Base-by-base conservation (phyloP, 2,329 filamentous ascomycete genomes). In the Aspergillus oerlinghausenensis region DNA sequence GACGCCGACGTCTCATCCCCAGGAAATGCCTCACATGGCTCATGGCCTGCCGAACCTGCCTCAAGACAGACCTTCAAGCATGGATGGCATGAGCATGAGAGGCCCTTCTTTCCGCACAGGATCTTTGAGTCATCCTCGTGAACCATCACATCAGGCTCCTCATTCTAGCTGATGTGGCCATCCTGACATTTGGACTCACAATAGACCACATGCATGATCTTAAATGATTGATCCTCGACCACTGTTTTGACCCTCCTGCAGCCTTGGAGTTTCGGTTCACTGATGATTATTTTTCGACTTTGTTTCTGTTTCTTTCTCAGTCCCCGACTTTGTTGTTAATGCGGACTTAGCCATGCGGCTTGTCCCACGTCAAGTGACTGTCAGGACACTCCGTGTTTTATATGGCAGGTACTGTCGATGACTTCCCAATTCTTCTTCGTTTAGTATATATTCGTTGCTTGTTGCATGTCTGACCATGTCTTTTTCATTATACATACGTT, bases 61-160 rank as follows among this genome's bases (percentile, higher is more conserved):
- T 23, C 62, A 63, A 2, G 57, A 62, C 32, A 63, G 65, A 4
- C 52, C 60, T 2, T 49, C 58, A 25, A 55, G 58, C 28, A 52
- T 69, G 52, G 67, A 67, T 9, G 51, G 60, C 0, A 54, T 64
- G 28, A 50, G 52, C 45, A 54, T 63, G 51, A 60, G 64, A 32
- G 55, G 59, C 17, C 50, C 65, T 29, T 61, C 70, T 14, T 73
- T 72, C 56, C 70, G 68, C 38, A 68, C 65, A 14, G 70, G 69
- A 25, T 73, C 66, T 1, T 51, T 73, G 28, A 67, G 65, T 17
- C 71, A 71, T 54, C 66, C 66, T 6, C 63, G 68, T n/a, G 65
- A 62, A n/a, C 21, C 49, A 53, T 50, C 35, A 25, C 42, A 48
- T 21, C 50, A 26, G 63, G 48, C 54, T 63, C 51, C 52, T 64